phyloP scores from a whole-genome alignment of 2,329 filamentous ascomycete genomes.

The Fusarium nematophilum region DNA sequence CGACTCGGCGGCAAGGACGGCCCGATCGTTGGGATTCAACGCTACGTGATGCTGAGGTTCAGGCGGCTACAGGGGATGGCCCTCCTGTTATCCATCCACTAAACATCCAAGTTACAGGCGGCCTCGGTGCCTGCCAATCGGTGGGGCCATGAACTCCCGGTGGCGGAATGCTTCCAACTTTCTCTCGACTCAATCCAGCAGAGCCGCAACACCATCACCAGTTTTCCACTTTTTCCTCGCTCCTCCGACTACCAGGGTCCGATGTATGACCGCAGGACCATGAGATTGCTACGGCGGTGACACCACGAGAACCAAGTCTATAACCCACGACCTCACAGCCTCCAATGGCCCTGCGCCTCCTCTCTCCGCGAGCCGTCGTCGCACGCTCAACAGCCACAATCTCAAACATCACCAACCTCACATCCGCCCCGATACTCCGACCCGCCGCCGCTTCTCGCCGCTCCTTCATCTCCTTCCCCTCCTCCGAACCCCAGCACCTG shows the following conservation, averaged over 20 bases:
- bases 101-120: background rate
- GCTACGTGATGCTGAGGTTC: background rate
- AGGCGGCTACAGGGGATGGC: slow-evolving; percentile 22
- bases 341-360: slow-evolving; percentile 35
- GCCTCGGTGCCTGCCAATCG: slow-evolving; percentile 1
- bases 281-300: slow-evolving; percentile 5
- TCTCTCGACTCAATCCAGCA: slow-evolving; percentile 28
- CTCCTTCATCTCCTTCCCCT: slow-evolving; percentile 52
- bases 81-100: slow-evolving; percentile 18
- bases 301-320: background rate
- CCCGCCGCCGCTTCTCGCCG: slow-evolving; percentile 48
- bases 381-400: slow-evolving; percentile 18
- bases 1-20: slow-evolving; percentile 42
- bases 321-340: background rate
- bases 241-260: background rate
- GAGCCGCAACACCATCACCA: slow-evolving; percentile 42
- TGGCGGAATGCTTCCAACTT: slow-evolving; percentile 26
- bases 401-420: slow-evolving; percentile 31
- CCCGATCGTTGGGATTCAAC: slow-evolving; percentile 29
- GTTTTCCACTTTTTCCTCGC: slow-evolving; percentile 8
- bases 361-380: slow-evolving; percentile 23
- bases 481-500: slow-evolving; percentile 67
- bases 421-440: slow-evolving; percentile 29
- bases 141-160: slow-evolving; percentile 8
- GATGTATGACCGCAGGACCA: slow-evolving; percentile 1